phyloP scores from a whole-genome alignment of 1,284 basidiomycete species.

The Anthracocystis setariae region DNA sequence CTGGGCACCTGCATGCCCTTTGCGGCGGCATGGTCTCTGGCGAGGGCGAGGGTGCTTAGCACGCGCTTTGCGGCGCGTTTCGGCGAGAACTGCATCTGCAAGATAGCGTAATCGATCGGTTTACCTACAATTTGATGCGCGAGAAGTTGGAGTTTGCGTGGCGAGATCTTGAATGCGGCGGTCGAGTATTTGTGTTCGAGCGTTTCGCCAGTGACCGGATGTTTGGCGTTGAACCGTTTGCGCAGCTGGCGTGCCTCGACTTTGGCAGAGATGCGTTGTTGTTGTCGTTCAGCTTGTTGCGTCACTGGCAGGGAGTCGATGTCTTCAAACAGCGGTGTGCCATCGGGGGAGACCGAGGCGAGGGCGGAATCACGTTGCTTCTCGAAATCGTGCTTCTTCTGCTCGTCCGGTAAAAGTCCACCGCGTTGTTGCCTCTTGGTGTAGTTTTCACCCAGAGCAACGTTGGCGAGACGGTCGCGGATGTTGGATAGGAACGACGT shows the following conservation, averaged over 20 bases:
- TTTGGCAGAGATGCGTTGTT: conserved; percentile 42
- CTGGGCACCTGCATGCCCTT: conserved; percentile 80
- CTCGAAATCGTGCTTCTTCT: conserved; percentile 39
- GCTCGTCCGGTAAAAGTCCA: conserved; percentile 58
- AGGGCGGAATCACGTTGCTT: conserved; percentile 51
- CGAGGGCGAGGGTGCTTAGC: conserved; percentile 86
- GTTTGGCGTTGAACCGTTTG: conserved; percentile 59
- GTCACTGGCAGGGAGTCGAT: conserved; percentile 43
- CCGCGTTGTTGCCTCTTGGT: conserved; percentile 34
- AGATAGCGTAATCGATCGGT: conserved; percentile 81
- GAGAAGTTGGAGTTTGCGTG: conserved; percentile 88
- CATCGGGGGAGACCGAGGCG: conserved; percentile 56
- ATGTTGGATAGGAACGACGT: conserved; percentile 30
- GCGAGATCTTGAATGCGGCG: conserved; percentile 89
- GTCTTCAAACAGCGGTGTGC: conserved; percentile 59
- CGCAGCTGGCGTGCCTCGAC: conserved; percentile 47
- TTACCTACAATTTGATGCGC: conserved; percentile 79
- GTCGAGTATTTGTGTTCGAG: conserved; percentile 87
- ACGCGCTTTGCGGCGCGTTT: conserved; percentile 87
- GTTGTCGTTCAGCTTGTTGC: conserved; percentile 33
- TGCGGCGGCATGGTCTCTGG: conserved; percentile 85
- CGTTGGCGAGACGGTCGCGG: conserved; percentile 34
- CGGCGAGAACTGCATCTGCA: conserved; percentile 94
- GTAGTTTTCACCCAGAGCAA: conserved; percentile 37
- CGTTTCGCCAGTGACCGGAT: conserved; percentile 35